Percentiles rank a stretch among this genome's conserved stretches.
phyloP scores from a whole-genome alignment of 2,329 filamentous ascomycete species.

The Sporothrix luriei region DNA sequence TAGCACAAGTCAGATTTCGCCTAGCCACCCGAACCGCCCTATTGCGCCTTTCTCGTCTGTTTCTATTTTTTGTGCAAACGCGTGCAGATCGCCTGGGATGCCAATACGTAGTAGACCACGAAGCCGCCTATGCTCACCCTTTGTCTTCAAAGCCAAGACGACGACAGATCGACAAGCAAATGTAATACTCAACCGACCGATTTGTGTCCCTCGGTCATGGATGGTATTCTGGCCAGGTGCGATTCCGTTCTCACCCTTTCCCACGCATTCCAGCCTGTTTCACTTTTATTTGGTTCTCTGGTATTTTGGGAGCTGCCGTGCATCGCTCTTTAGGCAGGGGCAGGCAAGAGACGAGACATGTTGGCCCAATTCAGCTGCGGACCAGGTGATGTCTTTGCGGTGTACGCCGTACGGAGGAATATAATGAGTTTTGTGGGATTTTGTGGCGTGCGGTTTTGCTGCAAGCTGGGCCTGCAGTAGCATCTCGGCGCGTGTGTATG shows the following conservation, averaged over 20 bases:
- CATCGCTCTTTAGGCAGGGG: conserved; percentile 15
- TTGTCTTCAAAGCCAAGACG: not conserved
- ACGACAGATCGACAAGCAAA: not conserved
- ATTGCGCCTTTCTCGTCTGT: not conserved
- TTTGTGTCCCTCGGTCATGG: not conserved
- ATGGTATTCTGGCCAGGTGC: not conserved
- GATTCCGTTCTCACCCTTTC: not conserved
- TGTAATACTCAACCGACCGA: no score
- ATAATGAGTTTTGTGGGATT: not conserved
- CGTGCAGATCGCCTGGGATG: conserved; percentile 13
- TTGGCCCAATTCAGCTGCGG: not conserved
- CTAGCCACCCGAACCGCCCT: not conserved
- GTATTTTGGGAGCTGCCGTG: not conserved
- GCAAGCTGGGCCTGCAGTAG: not conserved
- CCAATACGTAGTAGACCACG: not conserved
- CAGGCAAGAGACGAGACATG: not conserved
- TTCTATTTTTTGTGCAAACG: not conserved
- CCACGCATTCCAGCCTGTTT: conserved; percentile 14
- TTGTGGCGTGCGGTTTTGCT: conserved; percentile 1
- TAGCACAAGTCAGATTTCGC: not conserved
- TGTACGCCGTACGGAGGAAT: not conserved
- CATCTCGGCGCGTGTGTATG: no score
- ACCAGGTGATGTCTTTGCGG: not conserved
- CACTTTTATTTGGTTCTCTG: not conserved
- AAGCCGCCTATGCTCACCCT: not conserved